Base-by-base conservation (phyloP, 164 flowering plant species). In the Aristolochia contorta region DNA sequence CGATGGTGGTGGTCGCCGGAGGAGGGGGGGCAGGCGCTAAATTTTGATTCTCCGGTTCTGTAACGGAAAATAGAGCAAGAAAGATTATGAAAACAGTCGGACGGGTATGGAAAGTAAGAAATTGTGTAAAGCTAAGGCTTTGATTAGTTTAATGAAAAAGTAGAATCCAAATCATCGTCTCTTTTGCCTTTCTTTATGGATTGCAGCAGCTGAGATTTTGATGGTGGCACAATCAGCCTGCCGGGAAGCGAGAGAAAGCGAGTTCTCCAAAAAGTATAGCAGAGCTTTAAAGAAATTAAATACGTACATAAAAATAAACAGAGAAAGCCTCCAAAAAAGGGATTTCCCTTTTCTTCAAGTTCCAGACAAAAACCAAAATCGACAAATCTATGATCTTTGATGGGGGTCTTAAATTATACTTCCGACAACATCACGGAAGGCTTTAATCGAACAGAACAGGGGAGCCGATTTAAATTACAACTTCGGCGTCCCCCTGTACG, bases 1-100 rank as follows among this genome's bases (percentile, higher is more conserved):
- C 53, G 12, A 27, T 22, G 72, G 58, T 33, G 22, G 62, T 63
- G 13, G 25, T 48, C 16, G 50, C 48, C 22, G 58, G 64, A 24
- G 66, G 75, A 37, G 49, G 63, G 53, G 61, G 67, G n/a, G 63
- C 25, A 20, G 56, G 16, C 8, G 47, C 37, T 19, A 60, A 61
- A 6, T 65, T 54, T 19, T 71, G 50, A 33, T 70, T 78, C n/a
- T 78, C 84, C 20, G 79, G 69, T 47, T 82, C 74, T 77, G 71
- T 16, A 27, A 58, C 25, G 23, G 60, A 15, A 30, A 4, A 57
- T 15, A 54, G 33, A 16, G 4, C 1, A 47, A 47, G 10, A 37
- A 5, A 46, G 16, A 23, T 18, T 25, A 45, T 22, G 21, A 18
- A 59, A 6, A 45, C 49, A 46, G 20, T 25, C 43, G 10, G 43